Evolutionary conservation across 192 early-diverging fungal genomes (phyloP).

Genomic region (Phycomyces nitens): DNA sequence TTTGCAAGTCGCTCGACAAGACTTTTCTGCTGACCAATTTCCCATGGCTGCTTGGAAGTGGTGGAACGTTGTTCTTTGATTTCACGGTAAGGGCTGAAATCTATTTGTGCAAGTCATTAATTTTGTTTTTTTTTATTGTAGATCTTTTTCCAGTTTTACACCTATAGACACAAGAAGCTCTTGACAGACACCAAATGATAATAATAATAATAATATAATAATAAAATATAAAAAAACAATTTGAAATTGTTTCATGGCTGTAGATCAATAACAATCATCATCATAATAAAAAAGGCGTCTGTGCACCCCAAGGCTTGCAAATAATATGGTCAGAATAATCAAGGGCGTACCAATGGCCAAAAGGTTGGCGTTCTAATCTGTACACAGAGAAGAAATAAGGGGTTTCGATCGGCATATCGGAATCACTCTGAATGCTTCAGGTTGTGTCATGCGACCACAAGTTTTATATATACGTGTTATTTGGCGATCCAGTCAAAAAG

Average conservation of each 20-base stretch:
- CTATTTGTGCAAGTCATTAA: no score
- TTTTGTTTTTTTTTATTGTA: constrained; percentile 1
- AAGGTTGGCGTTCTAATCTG: no score
- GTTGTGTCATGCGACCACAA: not conserved
- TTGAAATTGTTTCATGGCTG: not conserved
- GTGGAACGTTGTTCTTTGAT: constrained; percentile 73
- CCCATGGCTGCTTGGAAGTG: constrained; percentile 73
- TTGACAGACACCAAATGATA: not conserved
- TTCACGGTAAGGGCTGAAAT: constrained; percentile 60
- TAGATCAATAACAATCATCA: no score
- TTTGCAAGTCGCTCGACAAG: constrained; percentile 64
- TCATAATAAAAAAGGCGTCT: no score
- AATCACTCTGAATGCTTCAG: not conserved
- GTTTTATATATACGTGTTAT: no score
- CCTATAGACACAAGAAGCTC: constrained; percentile 10
- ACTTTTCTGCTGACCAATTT: constrained; percentile 68
- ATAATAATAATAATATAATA: not conserved
- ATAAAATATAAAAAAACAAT: not conserved
- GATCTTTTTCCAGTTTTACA: constrained; percentile 38
- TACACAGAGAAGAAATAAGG: not conserved
- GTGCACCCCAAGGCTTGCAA: no score
- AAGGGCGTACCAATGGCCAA: no score
- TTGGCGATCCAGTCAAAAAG: no score
- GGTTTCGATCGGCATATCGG: not conserved
- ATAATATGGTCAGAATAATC: no score